phyloP scores from a whole-genome alignment of 495 filamentous ascomycete genomes.

The Collariella sp. region DNA sequence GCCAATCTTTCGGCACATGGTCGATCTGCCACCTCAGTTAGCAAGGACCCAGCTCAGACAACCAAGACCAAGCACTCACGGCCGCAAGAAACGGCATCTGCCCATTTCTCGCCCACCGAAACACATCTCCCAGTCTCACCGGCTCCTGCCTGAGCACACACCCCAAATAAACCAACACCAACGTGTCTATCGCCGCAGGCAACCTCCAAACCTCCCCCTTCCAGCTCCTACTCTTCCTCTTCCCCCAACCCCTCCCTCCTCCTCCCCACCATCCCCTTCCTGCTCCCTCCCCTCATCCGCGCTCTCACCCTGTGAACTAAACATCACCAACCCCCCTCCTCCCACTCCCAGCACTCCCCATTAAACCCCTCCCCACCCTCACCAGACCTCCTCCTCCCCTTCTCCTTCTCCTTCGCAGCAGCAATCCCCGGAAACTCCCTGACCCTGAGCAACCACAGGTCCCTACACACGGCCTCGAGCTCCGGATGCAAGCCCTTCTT shows the following conservation, averaged over 20 bases:
- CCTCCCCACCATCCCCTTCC: neutral
- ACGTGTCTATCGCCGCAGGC: constrained; percentile 34
- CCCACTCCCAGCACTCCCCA: neutral
- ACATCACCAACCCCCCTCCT: constrained; percentile 20
- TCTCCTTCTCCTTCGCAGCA: constrained; percentile 17
- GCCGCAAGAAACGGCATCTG: constrained; percentile 34
- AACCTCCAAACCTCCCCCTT: constrained; percentile 30
- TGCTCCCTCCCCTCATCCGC: neutral
- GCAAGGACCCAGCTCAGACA: neutral
- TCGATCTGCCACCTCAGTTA: constrained; percentile 29
- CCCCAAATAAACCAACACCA: constrained; percentile 40
- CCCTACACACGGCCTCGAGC: constrained; percentile 43
- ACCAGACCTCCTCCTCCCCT: neutral
- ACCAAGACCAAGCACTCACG: constrained; percentile 20
- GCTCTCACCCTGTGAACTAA: constrained; percentile 32
- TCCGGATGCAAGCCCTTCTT: constrained; percentile 34
- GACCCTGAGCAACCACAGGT: constrained; percentile 43
- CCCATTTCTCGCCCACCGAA: constrained; percentile 33
- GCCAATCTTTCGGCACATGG: constrained; percentile 57
- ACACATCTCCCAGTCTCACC: constrained; percentile 37
- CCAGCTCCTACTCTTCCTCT: constrained; percentile 18
- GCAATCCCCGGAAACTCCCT: constrained; percentile 31
- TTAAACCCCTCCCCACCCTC: constrained; percentile 9
- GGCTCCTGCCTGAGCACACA: constrained; percentile 37
- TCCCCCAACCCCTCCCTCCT: neutral